phyloP scores from a whole-genome alignment of 176 grass and related monocot genomes.

The Triticum monococcum region DNA sequence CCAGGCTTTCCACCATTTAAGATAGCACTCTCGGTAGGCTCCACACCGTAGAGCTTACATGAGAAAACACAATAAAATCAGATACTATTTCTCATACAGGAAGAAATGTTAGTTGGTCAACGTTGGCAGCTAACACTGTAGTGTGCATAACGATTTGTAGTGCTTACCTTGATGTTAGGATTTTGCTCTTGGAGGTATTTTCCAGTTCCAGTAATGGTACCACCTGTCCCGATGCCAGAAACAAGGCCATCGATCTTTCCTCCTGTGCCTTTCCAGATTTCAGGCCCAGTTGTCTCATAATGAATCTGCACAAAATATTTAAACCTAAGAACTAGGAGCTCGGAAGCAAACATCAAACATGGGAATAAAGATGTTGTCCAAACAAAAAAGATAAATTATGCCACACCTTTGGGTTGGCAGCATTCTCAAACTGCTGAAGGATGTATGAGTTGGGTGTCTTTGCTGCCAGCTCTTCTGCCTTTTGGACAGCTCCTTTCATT shows the following conservation, averaged over 20 bases:
- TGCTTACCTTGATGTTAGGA: slow-evolving; percentile 63
- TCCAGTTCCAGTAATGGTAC: slow-evolving; percentile 78
- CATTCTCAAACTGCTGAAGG: slow-evolving; percentile 91
- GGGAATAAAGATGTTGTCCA: background rate
- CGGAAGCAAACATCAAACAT: background rate
- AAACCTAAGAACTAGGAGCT: slow-evolving; percentile 15
- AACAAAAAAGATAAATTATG: slow-evolving; percentile 12
- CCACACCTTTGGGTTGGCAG: slow-evolving; percentile 82
- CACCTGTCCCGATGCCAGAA: slow-evolving; percentile 94
- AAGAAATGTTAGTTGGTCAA: background rate
- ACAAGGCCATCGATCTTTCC: slow-evolving; percentile 68
- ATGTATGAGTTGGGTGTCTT: slow-evolving; percentile 75
- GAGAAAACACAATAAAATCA: slow-evolving; percentile 31
- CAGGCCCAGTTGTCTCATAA: slow-evolving; percentile 93
- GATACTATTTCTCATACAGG: slow-evolving; percentile 10
- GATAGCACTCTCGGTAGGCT: slow-evolving; percentile 81
- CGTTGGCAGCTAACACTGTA: background rate
- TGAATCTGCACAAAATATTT: slow-evolving; percentile 60
- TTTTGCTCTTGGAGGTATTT: slow-evolving; percentile 73
- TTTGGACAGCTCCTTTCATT: slow-evolving; percentile 75
- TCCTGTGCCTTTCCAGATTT: slow-evolving; percentile 81
- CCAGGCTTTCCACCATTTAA: slow-evolving; percentile 87
- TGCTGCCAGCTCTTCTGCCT: slow-evolving; percentile 72
- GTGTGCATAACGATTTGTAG: background rate
- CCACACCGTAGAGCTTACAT: slow-evolving; percentile 76